These are phyloP conservation scores for Capsaspora owczarzaki DNA, from an alignment of 78 protist species.

Conservation along the genomic window DNA sequence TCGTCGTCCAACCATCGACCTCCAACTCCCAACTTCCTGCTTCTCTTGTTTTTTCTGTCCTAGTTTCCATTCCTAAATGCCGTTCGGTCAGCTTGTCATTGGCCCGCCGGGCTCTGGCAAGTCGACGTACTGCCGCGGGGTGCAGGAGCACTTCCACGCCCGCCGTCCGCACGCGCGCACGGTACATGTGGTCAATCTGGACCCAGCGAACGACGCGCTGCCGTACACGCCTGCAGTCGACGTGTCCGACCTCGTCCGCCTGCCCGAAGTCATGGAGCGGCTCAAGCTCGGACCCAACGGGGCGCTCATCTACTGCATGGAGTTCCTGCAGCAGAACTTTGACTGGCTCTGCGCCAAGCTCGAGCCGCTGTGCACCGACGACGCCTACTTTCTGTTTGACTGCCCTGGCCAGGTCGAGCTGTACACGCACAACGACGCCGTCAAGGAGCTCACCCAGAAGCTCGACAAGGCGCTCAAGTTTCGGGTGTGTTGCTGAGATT, in stretches of 20 bases:
- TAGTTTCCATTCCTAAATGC: too few relatives aligned
- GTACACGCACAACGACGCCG: conserved; percentile 85
- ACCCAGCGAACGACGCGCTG: conserved; percentile 87
- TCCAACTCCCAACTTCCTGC: too few relatives aligned
- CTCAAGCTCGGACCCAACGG: conserved; percentile 94
- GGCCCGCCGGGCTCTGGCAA: conserved; percentile 97
- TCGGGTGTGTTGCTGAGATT: too few relatives aligned
- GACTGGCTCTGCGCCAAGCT: conserved; percentile 87
- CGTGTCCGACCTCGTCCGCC: conserved; percentile 52
- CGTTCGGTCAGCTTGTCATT: too few relatives aligned
- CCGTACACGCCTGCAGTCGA: conserved; percentile 56
- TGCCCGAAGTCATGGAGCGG: conserved; percentile 58
- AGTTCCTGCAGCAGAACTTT: conserved; percentile 67
- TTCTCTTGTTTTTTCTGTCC: too few relatives aligned
- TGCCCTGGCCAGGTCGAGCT: conserved; percentile 98
- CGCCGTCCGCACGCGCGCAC: conserved; percentile 35
- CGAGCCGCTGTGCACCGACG: conserved; percentile 3
- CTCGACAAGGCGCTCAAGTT: conserved; percentile 14
- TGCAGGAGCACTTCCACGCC: conserved; percentile 51
- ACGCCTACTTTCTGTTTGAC: conserved; percentile 78
- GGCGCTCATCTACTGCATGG: conserved; percentile 80
- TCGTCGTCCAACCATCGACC: too few relatives aligned
- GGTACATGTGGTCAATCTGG: conserved; percentile 79
- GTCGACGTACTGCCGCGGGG: conserved; percentile 86
- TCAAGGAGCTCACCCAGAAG: too few relatives aligned